Percentiles rank a stretch among this genome's conserved stretches.
phyloP scores from a whole-genome alignment of 2,329 filamentous ascomycete species.

The Nemania sp. region DNA sequence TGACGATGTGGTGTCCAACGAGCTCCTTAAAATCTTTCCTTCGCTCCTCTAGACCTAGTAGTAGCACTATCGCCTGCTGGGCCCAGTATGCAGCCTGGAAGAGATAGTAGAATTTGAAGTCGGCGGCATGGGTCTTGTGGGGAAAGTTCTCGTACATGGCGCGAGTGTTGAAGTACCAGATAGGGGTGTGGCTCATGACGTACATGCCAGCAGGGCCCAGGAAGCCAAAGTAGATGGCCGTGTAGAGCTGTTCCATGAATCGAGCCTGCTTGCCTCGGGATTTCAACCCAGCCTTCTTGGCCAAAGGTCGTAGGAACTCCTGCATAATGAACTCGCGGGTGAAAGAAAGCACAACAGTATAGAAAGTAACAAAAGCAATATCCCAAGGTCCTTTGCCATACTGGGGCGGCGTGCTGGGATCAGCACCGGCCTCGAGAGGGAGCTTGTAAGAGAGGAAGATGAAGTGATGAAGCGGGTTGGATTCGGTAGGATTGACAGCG shows the following conservation, averaged over 20 bases:
- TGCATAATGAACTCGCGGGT: slow-evolving; percentile 98
- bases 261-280: slow-evolving; percentile 83
- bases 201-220: slow-evolving; percentile 87
- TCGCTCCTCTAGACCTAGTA: slow-evolving; percentile 90
- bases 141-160: slow-evolving; percentile 93
- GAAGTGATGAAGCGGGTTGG: slow-evolving; percentile 83
- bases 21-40: slow-evolving; percentile 96
- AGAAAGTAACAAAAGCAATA: slow-evolving; percentile 88
- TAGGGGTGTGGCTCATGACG: slow-evolving; percentile 89
- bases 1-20: slow-evolving; percentile 91
- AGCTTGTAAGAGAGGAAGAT: slow-evolving; percentile 92
- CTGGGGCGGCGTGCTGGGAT: slow-evolving; percentile 64
- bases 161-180: slow-evolving; percentile 94
- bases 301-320: slow-evolving; percentile 82
- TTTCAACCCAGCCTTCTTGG: slow-evolving; percentile 75
- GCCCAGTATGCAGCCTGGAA: slow-evolving; percentile 96
- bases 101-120: slow-evolving; percentile 96
- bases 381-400: slow-evolving; percentile 93
- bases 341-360: slow-evolving; percentile 89
- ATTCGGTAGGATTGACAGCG: slow-evolving; percentile 78
- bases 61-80: slow-evolving; percentile 89
- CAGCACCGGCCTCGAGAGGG: slow-evolving; percentile 59
- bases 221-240: slow-evolving; percentile 87
- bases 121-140: slow-evolving; percentile 80
- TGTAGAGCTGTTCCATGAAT: slow-evolving; percentile 98